Conservation (phyloP, 2,329 filamentous ascomycete genomes). For the Neonectria coccinea region DNA sequence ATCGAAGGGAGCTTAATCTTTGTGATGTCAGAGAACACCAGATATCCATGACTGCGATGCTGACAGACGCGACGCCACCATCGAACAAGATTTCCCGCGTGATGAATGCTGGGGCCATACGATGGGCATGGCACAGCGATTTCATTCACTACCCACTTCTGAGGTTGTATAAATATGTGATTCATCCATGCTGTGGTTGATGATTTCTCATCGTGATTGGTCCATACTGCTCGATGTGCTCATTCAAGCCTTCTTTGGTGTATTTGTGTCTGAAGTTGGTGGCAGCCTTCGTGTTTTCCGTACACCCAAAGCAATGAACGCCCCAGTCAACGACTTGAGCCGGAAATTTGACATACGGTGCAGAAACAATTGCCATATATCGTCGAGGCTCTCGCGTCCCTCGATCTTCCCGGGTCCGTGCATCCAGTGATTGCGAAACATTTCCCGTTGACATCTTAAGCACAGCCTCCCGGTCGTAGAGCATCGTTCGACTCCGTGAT, state of each 20-base stretch:
- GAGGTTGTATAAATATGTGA: too few species aligned
- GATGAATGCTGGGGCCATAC: too few species aligned
- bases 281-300: not conserved
- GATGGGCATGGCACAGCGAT: too few species aligned
- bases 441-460: not conserved
- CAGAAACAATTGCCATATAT: constrained; percentile 21
- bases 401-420: not conserved
- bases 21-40: too few species aligned
- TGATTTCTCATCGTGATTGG: not conserved
- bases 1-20: too few species aligned
- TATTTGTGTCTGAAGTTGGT: not conserved
- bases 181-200: not conserved
- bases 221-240: not conserved
- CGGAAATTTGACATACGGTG: constrained; percentile 13
- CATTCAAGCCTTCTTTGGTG: not conserved
- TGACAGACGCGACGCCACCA: too few species aligned
- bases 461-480: constrained; percentile 14
- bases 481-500: not conserved
- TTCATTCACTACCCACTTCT: too few species aligned
- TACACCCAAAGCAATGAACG: constrained; percentile 8
- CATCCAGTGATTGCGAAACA: not conserved
- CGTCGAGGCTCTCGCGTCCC: constrained; percentile 8
- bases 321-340: constrained; percentile 19
- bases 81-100: too few species aligned
- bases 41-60: too few species aligned